These are phyloP conservation scores for Fusarium pseudograminearum DNA, from an alignment of 2,329 filamentous ascomycete genomes.

Conservation along the genomic window DNA sequence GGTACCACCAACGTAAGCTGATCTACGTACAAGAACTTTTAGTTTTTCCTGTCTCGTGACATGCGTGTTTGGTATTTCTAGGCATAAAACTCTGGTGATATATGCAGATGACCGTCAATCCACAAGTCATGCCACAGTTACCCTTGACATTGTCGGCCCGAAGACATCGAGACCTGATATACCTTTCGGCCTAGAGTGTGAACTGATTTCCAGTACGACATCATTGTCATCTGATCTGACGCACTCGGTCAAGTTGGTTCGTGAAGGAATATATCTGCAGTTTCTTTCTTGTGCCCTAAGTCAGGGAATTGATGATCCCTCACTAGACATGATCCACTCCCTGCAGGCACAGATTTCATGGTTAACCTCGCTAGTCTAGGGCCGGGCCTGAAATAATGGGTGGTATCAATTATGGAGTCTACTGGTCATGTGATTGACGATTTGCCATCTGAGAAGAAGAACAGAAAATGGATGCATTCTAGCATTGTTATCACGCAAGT, in stretches of 20 bases:
- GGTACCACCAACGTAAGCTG: accelerated
- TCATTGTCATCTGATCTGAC: accelerated
- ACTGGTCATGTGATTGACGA: too few species aligned
- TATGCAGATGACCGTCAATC: neutral
- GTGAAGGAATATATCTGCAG: neutral
- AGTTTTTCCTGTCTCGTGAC: neutral
- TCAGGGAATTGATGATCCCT: too few species aligned
- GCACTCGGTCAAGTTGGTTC: accelerated
- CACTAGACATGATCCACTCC: neutral
- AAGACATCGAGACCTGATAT: neutral
- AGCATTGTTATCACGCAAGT: too few species aligned
- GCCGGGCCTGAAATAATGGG: too few species aligned
- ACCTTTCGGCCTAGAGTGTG: neutral
- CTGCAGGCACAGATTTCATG: neutral
- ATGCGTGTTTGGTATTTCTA: too few species aligned
- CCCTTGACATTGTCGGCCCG: slow-evolving; percentile 2
- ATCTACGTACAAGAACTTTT: accelerated
- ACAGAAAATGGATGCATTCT: too few species aligned
- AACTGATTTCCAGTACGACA: neutral
- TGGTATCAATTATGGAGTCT: too few species aligned
- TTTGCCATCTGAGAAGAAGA: too few species aligned
- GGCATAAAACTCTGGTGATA: neutral
- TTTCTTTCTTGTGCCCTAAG: neutral
- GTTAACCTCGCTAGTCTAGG: neutral
- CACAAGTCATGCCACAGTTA: neutral